A percentile compares a stretch with the other conserved stretches of the same genome.
Evolutionary conservation across 2,329 filamentous ascomycete genomes (phyloP).

Genomic region (Ascomycota sp.): DNA sequence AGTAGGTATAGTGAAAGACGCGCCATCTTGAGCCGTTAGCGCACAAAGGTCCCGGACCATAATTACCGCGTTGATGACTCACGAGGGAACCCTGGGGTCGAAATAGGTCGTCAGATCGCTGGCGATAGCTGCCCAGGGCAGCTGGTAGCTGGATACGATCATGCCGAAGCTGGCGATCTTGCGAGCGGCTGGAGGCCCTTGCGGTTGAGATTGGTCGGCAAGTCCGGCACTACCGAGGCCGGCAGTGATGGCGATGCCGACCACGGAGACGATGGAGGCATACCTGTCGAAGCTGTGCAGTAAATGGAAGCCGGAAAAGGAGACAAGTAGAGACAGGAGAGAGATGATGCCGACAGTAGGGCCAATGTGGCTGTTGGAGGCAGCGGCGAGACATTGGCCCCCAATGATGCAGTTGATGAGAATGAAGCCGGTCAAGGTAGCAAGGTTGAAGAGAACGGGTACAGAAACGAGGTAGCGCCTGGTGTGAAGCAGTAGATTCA

Average conservation of each 20-base stretch:
- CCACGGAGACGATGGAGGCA: constrained; percentile 33
- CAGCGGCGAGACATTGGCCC: constrained; percentile 35
- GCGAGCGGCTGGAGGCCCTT: constrained; percentile 19
- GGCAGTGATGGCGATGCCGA: constrained; percentile 31
- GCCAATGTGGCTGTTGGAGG: constrained; percentile 25
- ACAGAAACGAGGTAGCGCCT: constrained; percentile 35
- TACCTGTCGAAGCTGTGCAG: constrained; percentile 38
- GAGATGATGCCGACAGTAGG: constrained; percentile 37
- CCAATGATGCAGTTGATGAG: constrained; percentile 41
- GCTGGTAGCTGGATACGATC: constrained; percentile 41
- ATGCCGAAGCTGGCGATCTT: constrained; percentile 35
- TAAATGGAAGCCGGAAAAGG: constrained; percentile 38
- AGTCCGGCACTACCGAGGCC: constrained; percentile 32
- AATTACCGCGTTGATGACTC: constrained; percentile 6
- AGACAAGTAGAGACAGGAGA: constrained; percentile 34
- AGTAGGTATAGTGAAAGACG: constrained; percentile 35
- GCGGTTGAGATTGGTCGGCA: constrained; percentile 21
- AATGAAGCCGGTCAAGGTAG: constrained; percentile 41
- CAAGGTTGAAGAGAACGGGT: constrained; percentile 41
- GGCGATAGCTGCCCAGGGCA: constrained; percentile 38
- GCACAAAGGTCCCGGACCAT: background rate
- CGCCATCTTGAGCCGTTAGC: constrained; percentile 10
- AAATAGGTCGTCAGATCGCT: constrained; percentile 43
- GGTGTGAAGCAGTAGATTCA: constrained; percentile 1
- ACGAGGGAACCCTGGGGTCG: constrained; percentile 31